A percentile compares a stretch with the other conserved stretches of the same genome.
phyloP scores from a whole-genome alignment of 192 early-diverging fungal species.

The Diversispora epigaea region DNA sequence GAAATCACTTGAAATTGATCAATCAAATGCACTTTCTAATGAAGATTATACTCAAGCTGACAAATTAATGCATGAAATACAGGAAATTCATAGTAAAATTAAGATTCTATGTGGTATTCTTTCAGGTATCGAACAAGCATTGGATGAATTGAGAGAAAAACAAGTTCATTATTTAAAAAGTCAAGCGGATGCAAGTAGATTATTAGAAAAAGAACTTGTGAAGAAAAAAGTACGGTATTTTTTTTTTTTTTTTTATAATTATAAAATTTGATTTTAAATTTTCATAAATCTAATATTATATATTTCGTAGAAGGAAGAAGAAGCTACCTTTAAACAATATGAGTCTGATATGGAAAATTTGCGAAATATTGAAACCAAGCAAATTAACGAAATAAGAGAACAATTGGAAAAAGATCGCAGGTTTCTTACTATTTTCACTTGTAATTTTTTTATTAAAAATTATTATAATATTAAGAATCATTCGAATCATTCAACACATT shows the following conservation, averaged over 20 bases:
- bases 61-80: conserved; percentile 11
- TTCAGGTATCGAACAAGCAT: conserved; percentile 8
- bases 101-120: background rate
- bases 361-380: background rate
- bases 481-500: background rate
- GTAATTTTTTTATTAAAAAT: background rate
- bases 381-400: conserved; percentile 12
- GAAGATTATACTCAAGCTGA: conserved; percentile 24
- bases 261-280: background rate
- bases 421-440: background rate
- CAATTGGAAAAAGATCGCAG: conserved; percentile 23
- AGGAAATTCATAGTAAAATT: conserved; percentile 12
- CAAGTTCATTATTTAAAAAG: conserved; percentile 15
- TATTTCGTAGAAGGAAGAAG: conserved; percentile 4
- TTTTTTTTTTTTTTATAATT: too few relatives aligned
- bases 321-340: background rate
- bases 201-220: conserved; percentile 9
- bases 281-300: too few relatives aligned
- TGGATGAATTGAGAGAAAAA: conserved; percentile 19
- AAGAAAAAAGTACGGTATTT: conserved; percentile 1
- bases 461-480: background rate
- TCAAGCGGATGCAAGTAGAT: background rate
- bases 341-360: conserved; percentile 16
- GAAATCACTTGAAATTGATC: conserved; percentile 15
- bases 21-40: background rate